Percentiles rank a stretch among this genome's conserved stretches.
Conservation (phyloP, 495 filamentous ascomycete species). For the Antarctomyces pellizariae region DNA sequence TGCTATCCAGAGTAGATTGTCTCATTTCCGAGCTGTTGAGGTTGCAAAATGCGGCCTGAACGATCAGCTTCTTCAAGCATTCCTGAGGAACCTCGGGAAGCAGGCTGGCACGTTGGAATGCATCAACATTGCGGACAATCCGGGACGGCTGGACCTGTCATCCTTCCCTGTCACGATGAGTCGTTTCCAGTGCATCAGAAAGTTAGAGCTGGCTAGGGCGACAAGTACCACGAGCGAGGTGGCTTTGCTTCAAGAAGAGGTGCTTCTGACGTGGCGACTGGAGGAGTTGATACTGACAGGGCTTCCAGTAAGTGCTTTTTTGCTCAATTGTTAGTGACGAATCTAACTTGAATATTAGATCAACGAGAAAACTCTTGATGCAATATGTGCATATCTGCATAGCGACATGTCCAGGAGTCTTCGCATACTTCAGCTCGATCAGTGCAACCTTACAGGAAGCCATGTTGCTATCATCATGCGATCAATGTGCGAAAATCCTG, state of each 20-base stretch:
- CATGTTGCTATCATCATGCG: slow-evolving; percentile 59
- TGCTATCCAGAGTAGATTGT: slow-evolving; percentile 12
- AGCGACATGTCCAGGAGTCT: slow-evolving; percentile 39
- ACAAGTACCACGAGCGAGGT: slow-evolving; percentile 35
- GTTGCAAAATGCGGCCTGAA: slow-evolving; percentile 55
- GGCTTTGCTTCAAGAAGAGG: slow-evolving; percentile 40
- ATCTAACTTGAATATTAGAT: slow-evolving; percentile 13
- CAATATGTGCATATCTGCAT: slow-evolving; percentile 38
- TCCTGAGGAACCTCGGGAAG: slow-evolving; percentile 31
- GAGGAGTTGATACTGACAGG: slow-evolving; percentile 47
- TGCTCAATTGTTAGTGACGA: not conserved
- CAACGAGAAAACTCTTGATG: slow-evolving; percentile 28
- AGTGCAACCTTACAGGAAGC: slow-evolving; percentile 56
- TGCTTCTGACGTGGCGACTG: slow-evolving; percentile 47
- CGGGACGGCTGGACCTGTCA: slow-evolving; percentile 42
- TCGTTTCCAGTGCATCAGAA: slow-evolving; percentile 33
- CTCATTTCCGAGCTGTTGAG: slow-evolving; percentile 59
- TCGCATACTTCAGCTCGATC: slow-evolving; percentile 45
- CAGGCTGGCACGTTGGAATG: slow-evolving; percentile 55
- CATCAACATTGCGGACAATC: slow-evolving; percentile 55
- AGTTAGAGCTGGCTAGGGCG: slow-evolving; percentile 47
- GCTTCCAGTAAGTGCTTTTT: slow-evolving; percentile 27
- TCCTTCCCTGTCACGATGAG: slow-evolving; percentile 21
- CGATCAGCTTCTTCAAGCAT: slow-evolving; percentile 28
- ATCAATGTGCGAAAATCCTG: slow-evolving; percentile 33